Evolutionary conservation across 257 asterid species (phyloP).

Genomic region (Salvia hispanica): DNA sequence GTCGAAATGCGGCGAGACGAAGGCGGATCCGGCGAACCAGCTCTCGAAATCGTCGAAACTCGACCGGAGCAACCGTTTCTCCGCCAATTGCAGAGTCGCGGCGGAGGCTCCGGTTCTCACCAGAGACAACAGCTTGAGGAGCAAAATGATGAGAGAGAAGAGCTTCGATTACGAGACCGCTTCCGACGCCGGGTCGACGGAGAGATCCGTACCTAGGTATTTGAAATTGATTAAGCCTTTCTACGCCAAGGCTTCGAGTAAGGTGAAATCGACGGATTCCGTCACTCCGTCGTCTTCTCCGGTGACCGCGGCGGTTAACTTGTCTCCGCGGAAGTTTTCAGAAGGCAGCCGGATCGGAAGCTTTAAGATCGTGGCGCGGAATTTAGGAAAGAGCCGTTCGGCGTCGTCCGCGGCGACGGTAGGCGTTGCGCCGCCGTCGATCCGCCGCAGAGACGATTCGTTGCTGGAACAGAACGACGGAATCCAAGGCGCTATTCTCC

Average conservation of each 20-base stretch:
- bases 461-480: slow-evolving; percentile 67
- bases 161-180: slow-evolving; percentile 31
- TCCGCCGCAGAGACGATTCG: slow-evolving; percentile 68
- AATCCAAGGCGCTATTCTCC: slow-evolving; percentile 62
- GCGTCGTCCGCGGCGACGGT: slow-evolving; percentile 52
- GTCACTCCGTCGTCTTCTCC: slow-evolving; percentile 61
- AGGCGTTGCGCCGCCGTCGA: slow-evolving; percentile 39
- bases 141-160: slow-evolving; percentile 50
- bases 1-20: slow-evolving; percentile 36
- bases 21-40: slow-evolving; percentile 40
- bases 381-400: slow-evolving; percentile 65
- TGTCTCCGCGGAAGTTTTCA: slow-evolving; percentile 49
- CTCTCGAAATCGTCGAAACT: slow-evolving; percentile 37
- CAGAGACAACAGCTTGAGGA: slow-evolving; percentile 60
- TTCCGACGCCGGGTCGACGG: slow-evolving; percentile 30
- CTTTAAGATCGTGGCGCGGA: slow-evolving; percentile 56
- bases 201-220: slow-evolving; percentile 55
- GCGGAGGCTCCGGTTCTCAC: slow-evolving; percentile 29
- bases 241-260: slow-evolving; percentile 55
- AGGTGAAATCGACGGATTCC: slow-evolving; percentile 38
- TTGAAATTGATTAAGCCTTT: slow-evolving; percentile 72
- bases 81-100: slow-evolving; percentile 33
- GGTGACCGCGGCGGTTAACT: slow-evolving; percentile 38
- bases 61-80: slow-evolving; percentile 43
- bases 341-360: slow-evolving; percentile 56